phyloP scores from a whole-genome alignment of 106 monocot species.

The Apostasia shenzhenica region DNA sequence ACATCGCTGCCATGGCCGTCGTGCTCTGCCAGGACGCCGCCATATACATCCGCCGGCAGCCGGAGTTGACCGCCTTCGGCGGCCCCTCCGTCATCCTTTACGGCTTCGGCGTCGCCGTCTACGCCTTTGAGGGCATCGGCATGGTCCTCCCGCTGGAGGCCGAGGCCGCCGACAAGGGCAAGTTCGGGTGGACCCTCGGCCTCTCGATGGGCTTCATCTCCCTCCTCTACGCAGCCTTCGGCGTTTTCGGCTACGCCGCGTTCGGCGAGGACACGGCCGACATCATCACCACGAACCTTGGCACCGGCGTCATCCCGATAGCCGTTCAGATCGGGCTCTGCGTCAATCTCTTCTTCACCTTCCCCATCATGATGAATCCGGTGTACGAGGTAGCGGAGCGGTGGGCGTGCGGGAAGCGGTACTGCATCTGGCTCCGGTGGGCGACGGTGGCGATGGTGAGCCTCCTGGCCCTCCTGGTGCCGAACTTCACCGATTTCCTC shows the following conservation, averaged over 20 bases:
- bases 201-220: constrained; percentile 53
- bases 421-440: constrained; percentile 45
- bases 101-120: constrained; percentile 53
- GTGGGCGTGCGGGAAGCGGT: constrained; percentile 32
- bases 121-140: constrained; percentile 59
- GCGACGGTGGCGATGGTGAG: constrained; percentile 24
- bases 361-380: constrained; percentile 66
- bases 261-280: constrained; percentile 48
- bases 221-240: constrained; percentile 39
- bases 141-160: constrained; percentile 54
- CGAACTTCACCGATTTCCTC: constrained; percentile 58
- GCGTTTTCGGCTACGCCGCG: constrained; percentile 52
- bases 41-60: background rate
- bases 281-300: constrained; percentile 61
- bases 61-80: constrained; percentile 14
- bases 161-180: constrained; percentile 37
- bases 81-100: constrained; percentile 26
- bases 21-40: constrained; percentile 36
- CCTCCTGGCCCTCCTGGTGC: constrained; percentile 33
- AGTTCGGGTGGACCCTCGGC: constrained; percentile 33
- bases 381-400: constrained; percentile 58
- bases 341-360: constrained; percentile 64
- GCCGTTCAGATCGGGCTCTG: constrained; percentile 52
- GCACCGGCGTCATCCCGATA: constrained; percentile 28
- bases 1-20: constrained; percentile 55